Base-by-base conservation (phyloP, 2,329 filamentous ascomycete species). In the Aureobasidium sp. region DNA sequence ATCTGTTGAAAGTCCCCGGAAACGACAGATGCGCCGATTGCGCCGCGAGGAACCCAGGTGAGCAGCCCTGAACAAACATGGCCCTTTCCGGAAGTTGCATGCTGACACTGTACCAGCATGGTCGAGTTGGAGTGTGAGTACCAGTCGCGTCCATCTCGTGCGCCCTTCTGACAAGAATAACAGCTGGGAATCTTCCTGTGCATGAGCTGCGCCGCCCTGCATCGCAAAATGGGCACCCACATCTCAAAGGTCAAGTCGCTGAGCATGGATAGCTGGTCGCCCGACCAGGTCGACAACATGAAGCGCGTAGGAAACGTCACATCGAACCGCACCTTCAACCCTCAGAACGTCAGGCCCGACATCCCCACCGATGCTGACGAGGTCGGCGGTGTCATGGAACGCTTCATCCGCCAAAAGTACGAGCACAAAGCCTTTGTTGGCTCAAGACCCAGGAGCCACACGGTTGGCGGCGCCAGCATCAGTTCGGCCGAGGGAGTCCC, bases 241-340 rank as follows among this genome's bases (percentile, higher is more conserved):
- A 90, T 99, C 64, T 96, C 92, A 66, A 99, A 99, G 74, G 91
- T 99, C 78, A 99, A 99, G 76, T 97, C 92, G 38, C 76, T 99
- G 77, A 97, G 89, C 74, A 97, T 99, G 92, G 94, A 99, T 75
- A 94, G 88, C 67, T 99, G 94, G 94, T 86, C 89, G 51, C 87
- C 87, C 69, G 94, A 97, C 63, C 94, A 99, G 77, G 92, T 99
- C 65, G 94, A 99, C 76, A 93, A 87, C 70, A 99, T 99, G 94
- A 94, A 89, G 77, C 88, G 87, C 69, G 87, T 90, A 68, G 94
- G 94, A 69, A 99, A 99, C 71, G 75, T 80, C 51, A 81, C 84
- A 42, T 95, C 90, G 60, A 99, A 99, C 78, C 87, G 88, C 72
- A 83, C 85, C 61, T 96, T 90, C 77, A 99, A 99, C 70, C 88